phyloP scores from a whole-genome alignment of 1,284 basidiomycete genomes.

The Leccinum brunneo-olivaceum region DNA sequence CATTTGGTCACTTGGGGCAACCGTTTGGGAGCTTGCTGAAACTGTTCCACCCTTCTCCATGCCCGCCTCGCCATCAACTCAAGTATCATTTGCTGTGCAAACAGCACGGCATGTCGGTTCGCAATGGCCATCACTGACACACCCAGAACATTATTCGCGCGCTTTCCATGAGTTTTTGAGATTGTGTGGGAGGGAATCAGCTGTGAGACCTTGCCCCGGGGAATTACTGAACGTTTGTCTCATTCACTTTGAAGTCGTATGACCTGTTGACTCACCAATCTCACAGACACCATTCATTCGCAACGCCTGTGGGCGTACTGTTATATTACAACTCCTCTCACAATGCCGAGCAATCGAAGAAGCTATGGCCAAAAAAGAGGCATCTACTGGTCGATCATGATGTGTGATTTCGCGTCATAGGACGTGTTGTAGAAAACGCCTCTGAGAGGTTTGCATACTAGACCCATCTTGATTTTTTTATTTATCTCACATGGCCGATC shows the following conservation, averaged over 20 bases:
- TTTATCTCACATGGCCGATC: neutral
- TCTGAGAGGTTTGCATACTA: neutral
- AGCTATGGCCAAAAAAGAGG: constrained; percentile 36
- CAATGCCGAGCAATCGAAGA: constrained; percentile 66
- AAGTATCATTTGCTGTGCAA: constrained; percentile 30
- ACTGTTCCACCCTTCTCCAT: constrained; percentile 66
- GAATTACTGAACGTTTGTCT: constrained; percentile 56
- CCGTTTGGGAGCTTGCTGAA: constrained; percentile 75
- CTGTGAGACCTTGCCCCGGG: constrained; percentile 48
- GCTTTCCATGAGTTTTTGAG: constrained; percentile 69
- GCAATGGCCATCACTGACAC: constrained; percentile 56
- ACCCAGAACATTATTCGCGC: constrained; percentile 57
- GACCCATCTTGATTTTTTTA: constrained; percentile 4
- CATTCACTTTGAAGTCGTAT: neutral
- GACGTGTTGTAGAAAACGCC: neutral
- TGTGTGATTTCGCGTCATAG: neutral
- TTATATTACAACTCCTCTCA: constrained; percentile 57
- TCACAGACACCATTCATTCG: constrained; percentile 52
- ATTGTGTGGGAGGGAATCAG: constrained; percentile 56
- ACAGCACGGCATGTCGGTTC: constrained; percentile 42
- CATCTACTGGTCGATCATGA: constrained; percentile 13
- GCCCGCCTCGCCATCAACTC: constrained; percentile 18
- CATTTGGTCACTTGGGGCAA: constrained; percentile 76
- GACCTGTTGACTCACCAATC: constrained; percentile 17
- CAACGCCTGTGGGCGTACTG: constrained; percentile 59